These are phyloP conservation scores for Hypoxylon sp. DNA, from an alignment of 2,329 filamentous ascomycete genomes.

Conservation along the genomic window DNA sequence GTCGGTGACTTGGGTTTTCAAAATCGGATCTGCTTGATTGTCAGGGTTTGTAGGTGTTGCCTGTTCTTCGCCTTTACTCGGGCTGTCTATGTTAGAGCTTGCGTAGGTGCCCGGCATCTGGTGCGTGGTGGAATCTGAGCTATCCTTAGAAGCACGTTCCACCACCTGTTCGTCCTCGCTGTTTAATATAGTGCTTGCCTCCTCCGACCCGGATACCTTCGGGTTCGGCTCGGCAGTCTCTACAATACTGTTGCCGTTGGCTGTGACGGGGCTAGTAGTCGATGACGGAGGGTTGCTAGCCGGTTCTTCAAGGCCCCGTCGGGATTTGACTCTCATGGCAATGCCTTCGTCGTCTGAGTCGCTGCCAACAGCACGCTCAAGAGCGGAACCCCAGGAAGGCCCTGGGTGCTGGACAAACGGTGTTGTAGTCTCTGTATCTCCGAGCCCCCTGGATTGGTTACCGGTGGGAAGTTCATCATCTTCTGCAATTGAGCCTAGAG, in stretches of 20 bases:
- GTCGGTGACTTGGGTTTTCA: conserved; percentile 31
- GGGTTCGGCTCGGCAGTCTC: neutral
- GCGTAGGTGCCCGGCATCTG: conserved; percentile 1
- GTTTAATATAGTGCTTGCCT: neutral
- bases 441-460: neutral
- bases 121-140: neutral
- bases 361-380: conserved; percentile 19
- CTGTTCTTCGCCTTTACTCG: conserved; percentile 7
- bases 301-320: neutral
- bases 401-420: conserved; percentile 28
- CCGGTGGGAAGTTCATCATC: conserved; percentile 32
- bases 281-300: neutral
- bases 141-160: conserved; percentile 6
- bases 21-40: conserved; percentile 12
- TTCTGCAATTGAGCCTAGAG: conserved; percentile 39
- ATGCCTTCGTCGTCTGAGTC: conserved; percentile 44
- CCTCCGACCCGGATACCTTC: neutral
- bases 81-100: conserved; percentile 9
- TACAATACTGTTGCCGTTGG: neutral
- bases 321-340: conserved; percentile 34
- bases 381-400: conserved; percentile 19
- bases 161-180: neutral
- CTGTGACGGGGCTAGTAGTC: neutral
- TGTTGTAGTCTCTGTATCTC: neutral
- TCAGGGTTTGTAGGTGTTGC: conserved; percentile 20